phyloP scores from a whole-genome alignment of 164 flowering plant genomes.

The Vitis riparia region DNA sequence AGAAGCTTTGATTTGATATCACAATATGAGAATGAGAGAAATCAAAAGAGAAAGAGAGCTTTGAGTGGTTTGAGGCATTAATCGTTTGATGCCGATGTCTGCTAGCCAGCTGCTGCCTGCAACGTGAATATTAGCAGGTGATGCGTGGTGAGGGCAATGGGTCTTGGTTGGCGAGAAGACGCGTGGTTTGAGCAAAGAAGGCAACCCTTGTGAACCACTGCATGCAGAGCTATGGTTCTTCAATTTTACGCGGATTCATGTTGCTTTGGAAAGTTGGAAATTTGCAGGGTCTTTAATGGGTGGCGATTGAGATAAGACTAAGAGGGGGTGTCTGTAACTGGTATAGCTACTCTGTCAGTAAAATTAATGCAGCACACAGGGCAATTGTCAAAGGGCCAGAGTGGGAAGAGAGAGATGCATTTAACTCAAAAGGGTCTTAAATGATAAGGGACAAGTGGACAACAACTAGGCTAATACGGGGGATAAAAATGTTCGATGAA shows the following conservation, averaged over 20 bases:
- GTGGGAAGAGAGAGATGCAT: not conserved
- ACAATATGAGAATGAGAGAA: not conserved
- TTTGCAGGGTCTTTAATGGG: not conserved
- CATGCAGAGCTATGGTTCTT: conserved; percentile 10
- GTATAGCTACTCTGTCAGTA: not conserved
- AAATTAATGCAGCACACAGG: not conserved
- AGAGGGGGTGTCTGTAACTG: not conserved
- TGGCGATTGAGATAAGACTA: conserved; percentile 3
- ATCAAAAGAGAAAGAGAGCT: not conserved
- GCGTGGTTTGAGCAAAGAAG: conserved; percentile 7
- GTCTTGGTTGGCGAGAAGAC: conserved; percentile 10
- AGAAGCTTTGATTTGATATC: not conserved
- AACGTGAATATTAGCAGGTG: too few species aligned
- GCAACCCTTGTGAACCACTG: not conserved
- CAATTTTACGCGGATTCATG: conserved; percentile 1
- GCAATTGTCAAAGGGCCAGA: too few species aligned
- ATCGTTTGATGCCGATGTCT: not conserved
- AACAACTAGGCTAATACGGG: too few species aligned
- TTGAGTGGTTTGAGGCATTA: not conserved
- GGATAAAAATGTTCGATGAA: too few species aligned
- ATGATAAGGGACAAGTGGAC: too few species aligned
- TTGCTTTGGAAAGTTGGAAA: conserved; percentile 6
- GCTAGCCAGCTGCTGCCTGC: too few species aligned
- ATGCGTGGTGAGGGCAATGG: not conserved
- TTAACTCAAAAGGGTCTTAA: too few species aligned